These are phyloP conservation scores for Plectosphaerella sp. DNA, from an alignment of 2,329 filamentous ascomycete species.

Conservation along the genomic window DNA sequence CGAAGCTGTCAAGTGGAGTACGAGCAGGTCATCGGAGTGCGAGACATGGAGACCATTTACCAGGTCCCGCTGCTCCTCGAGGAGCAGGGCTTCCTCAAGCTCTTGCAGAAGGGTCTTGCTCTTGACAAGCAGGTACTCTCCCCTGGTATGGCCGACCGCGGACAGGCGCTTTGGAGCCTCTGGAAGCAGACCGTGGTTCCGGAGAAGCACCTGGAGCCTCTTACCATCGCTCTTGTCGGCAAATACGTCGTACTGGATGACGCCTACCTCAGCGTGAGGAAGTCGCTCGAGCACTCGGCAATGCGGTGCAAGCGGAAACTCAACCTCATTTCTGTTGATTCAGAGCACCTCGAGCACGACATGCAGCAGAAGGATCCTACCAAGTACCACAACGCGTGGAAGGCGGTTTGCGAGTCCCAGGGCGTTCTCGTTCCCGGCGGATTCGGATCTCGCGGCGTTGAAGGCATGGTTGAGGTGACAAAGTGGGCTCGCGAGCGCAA, in stretches of 20 bases:
- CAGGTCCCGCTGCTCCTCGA: conserved; percentile 91
- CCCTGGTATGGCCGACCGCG: conserved; percentile 53
- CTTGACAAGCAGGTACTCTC: conserved; percentile 55
- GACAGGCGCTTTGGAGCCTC: conserved; percentile 66
- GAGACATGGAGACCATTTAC: conserved; percentile 86
- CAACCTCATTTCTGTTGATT: conserved; percentile 79
- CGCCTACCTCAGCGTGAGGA: conserved; percentile 78
- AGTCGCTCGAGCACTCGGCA: conserved; percentile 81
- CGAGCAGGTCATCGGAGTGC: conserved; percentile 84
- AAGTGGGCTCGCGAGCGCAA: conserved; percentile 81
- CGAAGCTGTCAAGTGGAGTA: conserved; percentile 82
- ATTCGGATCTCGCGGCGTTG: conserved; percentile 76
- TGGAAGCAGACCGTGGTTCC: conserved; percentile 1
- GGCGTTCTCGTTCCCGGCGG: conserved; percentile 69
- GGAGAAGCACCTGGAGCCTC: conserved; percentile 45
- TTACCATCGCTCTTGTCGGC: conserved; percentile 83
- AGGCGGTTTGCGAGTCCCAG: conserved; percentile 65
- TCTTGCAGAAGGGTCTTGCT: conserved; percentile 61
- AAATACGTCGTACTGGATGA: conserved; percentile 87
- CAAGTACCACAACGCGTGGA: conserved; percentile 82
- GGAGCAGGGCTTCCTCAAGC: conserved; percentile 68
- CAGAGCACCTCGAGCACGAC: conserved; percentile 72
- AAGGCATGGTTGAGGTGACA: conserved; percentile 87
- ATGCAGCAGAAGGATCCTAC: conserved; percentile 59
- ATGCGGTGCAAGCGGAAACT: conserved; percentile 82